Conservation (phyloP, 148 eudicot species). For the Rhododendron vialii region DNA sequence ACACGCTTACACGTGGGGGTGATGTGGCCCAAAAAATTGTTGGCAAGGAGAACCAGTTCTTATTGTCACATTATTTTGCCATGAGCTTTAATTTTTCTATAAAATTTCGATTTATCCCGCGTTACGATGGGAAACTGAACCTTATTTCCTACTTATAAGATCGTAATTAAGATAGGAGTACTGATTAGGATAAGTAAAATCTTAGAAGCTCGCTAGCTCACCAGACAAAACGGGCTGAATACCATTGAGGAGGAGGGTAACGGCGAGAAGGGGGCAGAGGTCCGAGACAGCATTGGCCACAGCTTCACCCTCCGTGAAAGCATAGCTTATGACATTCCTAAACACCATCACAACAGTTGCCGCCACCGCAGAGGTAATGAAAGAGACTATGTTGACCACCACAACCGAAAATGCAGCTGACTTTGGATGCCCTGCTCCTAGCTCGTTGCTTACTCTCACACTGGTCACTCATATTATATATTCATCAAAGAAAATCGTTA, state of each 20-base stretch:
- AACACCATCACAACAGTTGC: slow-evolving; percentile 10
- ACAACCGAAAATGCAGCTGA: slow-evolving; percentile 15
- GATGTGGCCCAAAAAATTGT: too few relatives aligned
- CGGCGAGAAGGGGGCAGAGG: background rate
- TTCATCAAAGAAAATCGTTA: background rate
- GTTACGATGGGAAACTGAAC: too few relatives aligned
- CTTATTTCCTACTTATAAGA: too few relatives aligned
- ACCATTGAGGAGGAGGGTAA: background rate
- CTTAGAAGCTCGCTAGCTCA: slow-evolving; percentile 17
- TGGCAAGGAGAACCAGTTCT: too few relatives aligned
- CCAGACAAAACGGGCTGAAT: slow-evolving; percentile 30
- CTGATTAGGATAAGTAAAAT: too few relatives aligned
- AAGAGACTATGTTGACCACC: slow-evolving; percentile 16
- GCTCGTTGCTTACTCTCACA: background rate
- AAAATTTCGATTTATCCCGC: too few relatives aligned
- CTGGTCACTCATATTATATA: background rate
- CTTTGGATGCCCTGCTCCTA: background rate
- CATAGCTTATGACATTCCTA: slow-evolving; percentile 26
- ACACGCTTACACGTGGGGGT: too few relatives aligned
- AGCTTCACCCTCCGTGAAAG: slow-evolving; percentile 27
- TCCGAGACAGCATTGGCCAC: slow-evolving; percentile 22
- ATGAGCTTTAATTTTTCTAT: too few relatives aligned
- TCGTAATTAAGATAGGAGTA: too few relatives aligned
- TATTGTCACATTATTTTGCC: too few relatives aligned
- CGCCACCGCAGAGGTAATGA: slow-evolving; percentile 8